Evolutionary conservation across 2,329 filamentous ascomycete genomes (phyloP).

Genomic region (Aspergillus flavus): DNA sequence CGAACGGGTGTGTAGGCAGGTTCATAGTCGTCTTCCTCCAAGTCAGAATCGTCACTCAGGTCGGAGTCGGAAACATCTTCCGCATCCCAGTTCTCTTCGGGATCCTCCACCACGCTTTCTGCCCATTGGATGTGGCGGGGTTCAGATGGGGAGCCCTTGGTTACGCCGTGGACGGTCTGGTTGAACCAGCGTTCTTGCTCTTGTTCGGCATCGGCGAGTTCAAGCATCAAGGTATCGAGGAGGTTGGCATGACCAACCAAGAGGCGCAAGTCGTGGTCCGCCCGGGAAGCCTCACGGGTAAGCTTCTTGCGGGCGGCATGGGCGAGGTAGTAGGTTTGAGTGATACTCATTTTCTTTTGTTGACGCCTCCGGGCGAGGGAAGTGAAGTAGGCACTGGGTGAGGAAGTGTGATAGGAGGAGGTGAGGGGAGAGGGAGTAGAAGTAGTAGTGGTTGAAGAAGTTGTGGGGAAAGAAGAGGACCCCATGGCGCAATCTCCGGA

Average conservation of each 20-base stretch:
- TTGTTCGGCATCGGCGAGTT: constrained; percentile 89
- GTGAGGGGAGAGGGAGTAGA: constrained; percentile 21
- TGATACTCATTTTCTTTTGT: constrained; percentile 93
- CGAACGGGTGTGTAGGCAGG: constrained; percentile 40
- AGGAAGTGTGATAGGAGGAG: constrained; percentile 30
- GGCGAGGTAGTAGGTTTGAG: constrained; percentile 97
- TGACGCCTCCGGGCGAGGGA: constrained; percentile 43
- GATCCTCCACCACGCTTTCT: constrained; percentile 73
- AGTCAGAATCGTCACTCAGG: constrained; percentile 58
- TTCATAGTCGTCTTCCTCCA: constrained; percentile 35
- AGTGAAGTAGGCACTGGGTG: constrained; percentile 43
- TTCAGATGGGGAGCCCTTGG: constrained; percentile 56
- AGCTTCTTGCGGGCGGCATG: constrained; percentile 97
- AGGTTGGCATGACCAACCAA: constrained; percentile 98
- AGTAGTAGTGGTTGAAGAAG: constrained; percentile 17
- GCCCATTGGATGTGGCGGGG: constrained; percentile 82
- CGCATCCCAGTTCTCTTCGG: constrained; percentile 69
- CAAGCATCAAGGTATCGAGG: constrained; percentile 88
- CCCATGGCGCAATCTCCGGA: constrained; percentile 29
- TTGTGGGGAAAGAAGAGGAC: constrained; percentile 15
- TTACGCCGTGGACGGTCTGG: constrained; percentile 81
- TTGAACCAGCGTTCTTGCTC: constrained; percentile 99
- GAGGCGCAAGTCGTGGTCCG: constrained; percentile 91
- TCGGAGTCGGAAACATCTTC: constrained; percentile 63
- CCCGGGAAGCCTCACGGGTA: constrained; percentile 81